These are phyloP conservation scores for Cubamyces lactineus DNA, from an alignment of 768 basidiomycete species.

Conservation along the genomic window DNA sequence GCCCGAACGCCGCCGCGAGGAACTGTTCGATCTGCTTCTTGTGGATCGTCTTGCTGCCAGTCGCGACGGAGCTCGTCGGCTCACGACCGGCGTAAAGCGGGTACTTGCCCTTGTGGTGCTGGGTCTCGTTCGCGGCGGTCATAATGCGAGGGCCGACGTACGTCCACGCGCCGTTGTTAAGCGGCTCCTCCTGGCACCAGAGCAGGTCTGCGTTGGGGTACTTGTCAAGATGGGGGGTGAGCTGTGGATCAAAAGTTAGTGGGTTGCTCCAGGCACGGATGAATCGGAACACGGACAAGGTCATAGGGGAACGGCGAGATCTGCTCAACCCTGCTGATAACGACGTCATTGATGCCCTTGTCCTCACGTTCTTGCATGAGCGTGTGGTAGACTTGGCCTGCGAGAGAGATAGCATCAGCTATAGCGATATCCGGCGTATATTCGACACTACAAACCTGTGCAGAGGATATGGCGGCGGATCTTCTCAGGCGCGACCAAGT, in stretches of 20 bases:
- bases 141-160: constrained; percentile 92
- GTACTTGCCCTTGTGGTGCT: constrained; percentile 89
- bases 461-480: constrained; percentile 92
- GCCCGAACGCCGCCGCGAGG: constrained; percentile 59
- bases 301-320: constrained; percentile 98
- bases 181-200: constrained; percentile 97
- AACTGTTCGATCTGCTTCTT: constrained; percentile 89
- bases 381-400: constrained; percentile 92
- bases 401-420: constrained; percentile 10
- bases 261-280: neutral
- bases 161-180: constrained; percentile 98
- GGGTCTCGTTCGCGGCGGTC: constrained; percentile 86
- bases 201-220: constrained; percentile 93
- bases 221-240: constrained; percentile 92
- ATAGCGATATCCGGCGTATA: constrained; percentile 9
- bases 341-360: constrained; percentile 88
- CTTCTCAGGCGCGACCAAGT: constrained; percentile 81
- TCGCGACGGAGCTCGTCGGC: constrained; percentile 90
- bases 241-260: constrained; percentile 41
- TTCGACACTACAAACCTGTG: no score
- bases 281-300: constrained; percentile 52
- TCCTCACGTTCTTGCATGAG: constrained; percentile 92
- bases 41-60: constrained; percentile 86
- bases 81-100: constrained; percentile 92
- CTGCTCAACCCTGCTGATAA: constrained; percentile 93